These are phyloP conservation scores for Eucalyptus paniculata DNA, from an alignment of 345 rosid genomes.

Conservation along the genomic window DNA sequence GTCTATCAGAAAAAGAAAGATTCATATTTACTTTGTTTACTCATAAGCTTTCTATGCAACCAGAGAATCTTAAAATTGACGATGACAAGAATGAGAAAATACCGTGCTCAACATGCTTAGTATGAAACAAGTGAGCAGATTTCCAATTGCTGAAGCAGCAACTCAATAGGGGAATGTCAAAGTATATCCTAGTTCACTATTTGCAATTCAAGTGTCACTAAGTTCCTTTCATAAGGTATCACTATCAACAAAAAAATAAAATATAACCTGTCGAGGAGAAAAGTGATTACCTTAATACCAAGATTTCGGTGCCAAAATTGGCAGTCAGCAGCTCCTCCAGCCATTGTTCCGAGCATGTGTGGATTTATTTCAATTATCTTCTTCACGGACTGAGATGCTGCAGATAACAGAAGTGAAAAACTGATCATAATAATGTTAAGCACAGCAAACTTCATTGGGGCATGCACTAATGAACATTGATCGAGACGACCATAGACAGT, in stretches of 20 bases:
- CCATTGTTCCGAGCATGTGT: conserved; percentile 93
- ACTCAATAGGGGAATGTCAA: not conserved
- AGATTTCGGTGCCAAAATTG: conserved; percentile 96
- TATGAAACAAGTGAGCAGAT: not conserved
- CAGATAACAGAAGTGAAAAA: not conserved
- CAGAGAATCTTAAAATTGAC: not conserved
- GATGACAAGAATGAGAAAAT: not conserved
- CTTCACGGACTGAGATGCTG: conserved; percentile 90
- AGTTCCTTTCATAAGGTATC: not conserved
- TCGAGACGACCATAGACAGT: not conserved
- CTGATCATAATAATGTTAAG: not conserved
- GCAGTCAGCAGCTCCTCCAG: conserved; percentile 98
- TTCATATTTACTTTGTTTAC: not conserved
- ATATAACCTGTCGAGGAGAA: not conserved
- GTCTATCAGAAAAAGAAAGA: not conserved
- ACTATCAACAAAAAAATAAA: not conserved
- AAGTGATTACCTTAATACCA: conserved; percentile 61
- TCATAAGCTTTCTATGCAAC: not conserved
- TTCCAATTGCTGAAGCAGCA: not conserved
- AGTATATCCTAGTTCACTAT: not conserved
- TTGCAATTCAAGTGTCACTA: not conserved
- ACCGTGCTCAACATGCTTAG: not conserved
- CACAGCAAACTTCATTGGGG: not conserved
- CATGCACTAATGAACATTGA: not conserved
- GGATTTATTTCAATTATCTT: conserved; percentile 95